phyloP scores from a whole-genome alignment of 306 rosid genomes.

The Cicer judaicum region DNA sequence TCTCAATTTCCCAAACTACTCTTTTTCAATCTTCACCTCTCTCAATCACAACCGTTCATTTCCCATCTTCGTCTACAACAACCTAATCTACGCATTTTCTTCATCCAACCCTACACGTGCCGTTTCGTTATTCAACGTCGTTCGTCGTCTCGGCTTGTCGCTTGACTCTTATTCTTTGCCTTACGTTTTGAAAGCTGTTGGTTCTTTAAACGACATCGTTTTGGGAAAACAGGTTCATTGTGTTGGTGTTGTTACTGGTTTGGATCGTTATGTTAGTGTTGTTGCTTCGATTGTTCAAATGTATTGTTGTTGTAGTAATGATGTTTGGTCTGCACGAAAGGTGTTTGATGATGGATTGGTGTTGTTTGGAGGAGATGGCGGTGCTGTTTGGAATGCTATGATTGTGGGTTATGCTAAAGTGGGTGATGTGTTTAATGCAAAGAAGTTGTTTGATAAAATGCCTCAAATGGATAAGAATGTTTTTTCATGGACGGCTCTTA shows the following conservation, averaged over 20 bases:
- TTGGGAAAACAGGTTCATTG: conserved; percentile 61
- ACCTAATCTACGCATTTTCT: conserved; percentile 56
- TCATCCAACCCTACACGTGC: conserved; percentile 37
- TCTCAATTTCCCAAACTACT: conserved; percentile 50
- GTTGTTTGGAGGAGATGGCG: neutral
- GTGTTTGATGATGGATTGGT: conserved; percentile 57
- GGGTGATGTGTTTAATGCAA: conserved; percentile 58
- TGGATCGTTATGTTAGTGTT: conserved; percentile 43
- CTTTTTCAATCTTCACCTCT: conserved; percentile 54
- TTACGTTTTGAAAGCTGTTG: conserved; percentile 59
- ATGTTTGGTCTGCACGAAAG: conserved; percentile 56
- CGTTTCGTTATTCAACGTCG: conserved; percentile 46
- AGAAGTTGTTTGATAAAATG: conserved; percentile 63
- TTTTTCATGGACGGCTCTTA: conserved; percentile 68
- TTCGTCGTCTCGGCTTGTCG: conserved; percentile 42
- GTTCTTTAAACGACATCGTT: conserved; percentile 26
- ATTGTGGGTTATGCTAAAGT: conserved; percentile 61
- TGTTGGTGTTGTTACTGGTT: conserved; percentile 55
- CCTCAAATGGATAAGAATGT: conserved; percentile 57
- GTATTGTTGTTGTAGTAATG: conserved; percentile 57
- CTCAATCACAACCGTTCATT: conserved; percentile 38
- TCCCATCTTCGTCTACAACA: conserved; percentile 52
- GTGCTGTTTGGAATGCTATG: conserved; percentile 60
- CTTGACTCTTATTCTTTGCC: conserved; percentile 72
- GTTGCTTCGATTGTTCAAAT: conserved; percentile 57